Evolutionary conservation across 1,284 basidiomycete species (phyloP), one percentile per base, ranked within the genome.

Genomic region (Microbotryomycetes sp.): DNA sequence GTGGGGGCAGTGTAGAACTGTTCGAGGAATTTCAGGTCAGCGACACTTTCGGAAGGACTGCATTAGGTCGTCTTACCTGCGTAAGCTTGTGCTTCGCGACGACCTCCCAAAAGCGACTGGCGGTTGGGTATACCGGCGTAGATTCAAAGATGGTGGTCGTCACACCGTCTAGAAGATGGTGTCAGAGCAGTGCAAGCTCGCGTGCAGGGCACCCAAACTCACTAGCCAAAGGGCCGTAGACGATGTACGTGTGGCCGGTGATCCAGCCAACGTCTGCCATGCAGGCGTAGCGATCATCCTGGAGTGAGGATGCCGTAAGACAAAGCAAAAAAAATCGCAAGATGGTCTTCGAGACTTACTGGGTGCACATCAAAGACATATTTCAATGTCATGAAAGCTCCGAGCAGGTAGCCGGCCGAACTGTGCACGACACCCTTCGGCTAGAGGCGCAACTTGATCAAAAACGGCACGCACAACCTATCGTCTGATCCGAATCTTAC

Each of bases 241-340:
- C 83, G 75, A 97, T 97, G 80, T 97, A 92, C 13, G 90, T 90
- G 80, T 97, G 94, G 45, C 94, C 94, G 4, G 94, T 98, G 78
- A 98, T 97, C 94, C 94, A 98, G 72, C 94, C 94, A 60, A 98
- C 83, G 75, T 98, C 94, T 65, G 94, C 94, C 93, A 97, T 94
- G 81, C 96, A 98, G 5, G 88, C 94, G 75, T 94, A 97, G 69
- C 72, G 72, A 66, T 78, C 77, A 35, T 75, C 72, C 31, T 58
- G 27, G 31, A 21, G 23, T 23, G 5, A 21, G 49, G 45, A 9
- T 45, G 18, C 57, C 9, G 52, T 68, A 26, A 61, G 70, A 59
- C 71, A 3, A 27, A 2, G 13, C 24, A 15, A 2, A 2, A 1
- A 47, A 4, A 21, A 16, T 13, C 6, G 45, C 9, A 27, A 21